Percentiles rank a stretch among this genome's conserved stretches.
These are phyloP conservation scores for Nitzschia palea DNA, from an alignment of 108 stramenopile genomes.

Conservation along the genomic window DNA sequence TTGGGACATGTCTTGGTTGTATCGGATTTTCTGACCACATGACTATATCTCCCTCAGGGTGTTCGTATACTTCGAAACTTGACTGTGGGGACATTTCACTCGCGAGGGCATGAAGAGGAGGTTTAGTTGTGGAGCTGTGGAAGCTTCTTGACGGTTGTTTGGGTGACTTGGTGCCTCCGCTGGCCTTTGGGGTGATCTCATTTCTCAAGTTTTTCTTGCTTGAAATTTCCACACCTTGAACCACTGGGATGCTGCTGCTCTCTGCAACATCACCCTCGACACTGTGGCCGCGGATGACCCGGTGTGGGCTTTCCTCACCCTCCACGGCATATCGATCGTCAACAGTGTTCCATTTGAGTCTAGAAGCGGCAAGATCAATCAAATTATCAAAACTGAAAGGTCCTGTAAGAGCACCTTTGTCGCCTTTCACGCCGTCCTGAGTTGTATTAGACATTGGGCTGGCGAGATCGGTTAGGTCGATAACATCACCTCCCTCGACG, in stretches of 20 bases:
- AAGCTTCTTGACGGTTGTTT: not conserved
- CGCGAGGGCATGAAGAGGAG: not conserved
- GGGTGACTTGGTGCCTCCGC: not conserved
- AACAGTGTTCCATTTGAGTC: slow-evolving; percentile 15
- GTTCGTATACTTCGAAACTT: slow-evolving; percentile 15
- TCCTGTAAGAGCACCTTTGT: not conserved
- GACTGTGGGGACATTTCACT: not conserved
- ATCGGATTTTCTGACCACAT: slow-evolving; percentile 13
- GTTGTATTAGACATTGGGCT: slow-evolving; percentile 11
- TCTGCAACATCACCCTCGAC: not conserved
- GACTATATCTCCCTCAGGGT: slow-evolving; percentile 14
- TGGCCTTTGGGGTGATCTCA: slow-evolving; percentile 4
- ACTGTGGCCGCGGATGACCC: not conserved
- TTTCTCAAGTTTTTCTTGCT: not conserved
- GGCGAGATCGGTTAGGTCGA: slow-evolving; percentile 12
- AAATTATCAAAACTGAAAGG: slow-evolving; percentile 15
- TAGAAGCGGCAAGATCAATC: slow-evolving; percentile 27
- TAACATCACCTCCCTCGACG: not conserved
- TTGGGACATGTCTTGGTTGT: not conserved
- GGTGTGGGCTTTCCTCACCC: slow-evolving; percentile 6
- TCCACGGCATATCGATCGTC: slow-evolving; percentile 19
- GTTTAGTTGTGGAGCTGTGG: too few relatives aligned
- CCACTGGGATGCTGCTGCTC: slow-evolving; percentile 4
- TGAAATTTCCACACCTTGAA: slow-evolving; percentile 6
- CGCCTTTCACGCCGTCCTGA: slow-evolving; percentile 7